Conservation (phyloP, 2,329 filamentous ascomycete species). For the Fusarium sarcochroum region DNA sequence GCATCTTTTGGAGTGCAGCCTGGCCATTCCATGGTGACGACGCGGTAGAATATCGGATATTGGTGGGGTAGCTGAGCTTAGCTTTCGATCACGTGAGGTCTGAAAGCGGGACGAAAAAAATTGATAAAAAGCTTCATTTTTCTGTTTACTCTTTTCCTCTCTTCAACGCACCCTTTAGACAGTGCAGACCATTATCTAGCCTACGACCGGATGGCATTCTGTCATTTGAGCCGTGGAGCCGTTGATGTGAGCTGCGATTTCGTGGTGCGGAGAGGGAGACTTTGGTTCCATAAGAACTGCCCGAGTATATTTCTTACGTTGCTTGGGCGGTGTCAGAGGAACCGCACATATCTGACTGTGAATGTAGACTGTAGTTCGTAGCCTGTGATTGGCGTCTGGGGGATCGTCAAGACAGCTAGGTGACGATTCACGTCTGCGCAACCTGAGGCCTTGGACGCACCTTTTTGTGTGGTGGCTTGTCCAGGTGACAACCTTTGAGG, state of each 20-base stretch:
- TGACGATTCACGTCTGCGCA: not conserved
- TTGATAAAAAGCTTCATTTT: slow-evolving; percentile 25
- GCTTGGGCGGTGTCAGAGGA: slow-evolving; percentile 61
- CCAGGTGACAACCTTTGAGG: slow-evolving; percentile 15
- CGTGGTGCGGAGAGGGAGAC: slow-evolving; percentile 67
- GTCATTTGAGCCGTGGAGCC: slow-evolving; percentile 69
- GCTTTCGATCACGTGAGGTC: slow-evolving; percentile 31
- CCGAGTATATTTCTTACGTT: slow-evolving; percentile 60
- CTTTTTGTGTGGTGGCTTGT: slow-evolving; percentile 6
- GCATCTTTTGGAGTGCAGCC: slow-evolving; percentile 47
- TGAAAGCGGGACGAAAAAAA: slow-evolving; percentile 1
- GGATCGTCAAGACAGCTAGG: not conserved
- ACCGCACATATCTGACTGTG: slow-evolving; percentile 52
- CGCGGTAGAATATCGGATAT: slow-evolving; percentile 45
- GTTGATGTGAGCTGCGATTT: slow-evolving; percentile 76
- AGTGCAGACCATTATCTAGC: slow-evolving; percentile 82
- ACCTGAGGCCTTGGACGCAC: not conserved
- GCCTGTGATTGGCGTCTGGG: no score
- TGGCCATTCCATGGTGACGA: slow-evolving; percentile 40
- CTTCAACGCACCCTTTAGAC: slow-evolving; percentile 84
- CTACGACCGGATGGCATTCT: slow-evolving; percentile 77
- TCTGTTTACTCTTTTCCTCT: slow-evolving; percentile 43
- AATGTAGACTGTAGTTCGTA: not conserved
- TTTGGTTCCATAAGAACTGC: slow-evolving; percentile 71
- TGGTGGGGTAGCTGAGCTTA: slow-evolving; percentile 43